Evolutionary conservation across 2,329 filamentous ascomycete genomes (phyloP), one percentile per base, ranked within the genome.

Genomic region (Fusarium piperis): DNA sequence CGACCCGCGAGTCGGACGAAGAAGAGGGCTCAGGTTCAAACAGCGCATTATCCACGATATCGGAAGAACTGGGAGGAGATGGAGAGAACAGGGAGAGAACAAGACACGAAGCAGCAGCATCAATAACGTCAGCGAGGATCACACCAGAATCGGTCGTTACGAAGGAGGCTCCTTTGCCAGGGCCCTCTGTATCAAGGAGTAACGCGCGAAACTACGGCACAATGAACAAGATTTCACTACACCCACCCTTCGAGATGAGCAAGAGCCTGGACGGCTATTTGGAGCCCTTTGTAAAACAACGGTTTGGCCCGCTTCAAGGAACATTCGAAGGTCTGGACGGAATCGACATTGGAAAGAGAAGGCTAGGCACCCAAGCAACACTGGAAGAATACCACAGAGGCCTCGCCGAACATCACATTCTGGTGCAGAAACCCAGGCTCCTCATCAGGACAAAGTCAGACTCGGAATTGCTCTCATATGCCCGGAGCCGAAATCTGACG

Each of bases 1-100:
- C 56, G 6, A 26, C 41, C 16, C 41, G 33, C 28, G 16, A 11
- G 26, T 11, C 26, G 11, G 15, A 20, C n/a, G n/a, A 23, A 16
- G 28, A 32, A 10, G 18, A 41, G 20, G 46, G 26, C n/a, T 39
- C 38, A 11, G n/a, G 9, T 39, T 16, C 39, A n/a, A 48, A 36
- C 30, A 33, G 33, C 16, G 35, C n/a, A 33, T 28, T 57, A 38
- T 39, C 36, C 38, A 18, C 28, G 23, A 36, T 53, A 12, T 38
- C 28, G 48, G 68, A 68, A 53, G 41, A 52, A 12, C 32, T 51
- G 12, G 63, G 58, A 60, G 30, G 35, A 44, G 33, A 23, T 20
- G n/a, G 32, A 46, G 18, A 32, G 11, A 41, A 26, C 16, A 35
- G 18, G 15, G 51, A 35, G 9, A 11, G 51, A 52, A 52, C 10